Base-by-base conservation (phyloP, 495 filamentous ascomycete genomes). In the Articulospora tetracladia region DNA sequence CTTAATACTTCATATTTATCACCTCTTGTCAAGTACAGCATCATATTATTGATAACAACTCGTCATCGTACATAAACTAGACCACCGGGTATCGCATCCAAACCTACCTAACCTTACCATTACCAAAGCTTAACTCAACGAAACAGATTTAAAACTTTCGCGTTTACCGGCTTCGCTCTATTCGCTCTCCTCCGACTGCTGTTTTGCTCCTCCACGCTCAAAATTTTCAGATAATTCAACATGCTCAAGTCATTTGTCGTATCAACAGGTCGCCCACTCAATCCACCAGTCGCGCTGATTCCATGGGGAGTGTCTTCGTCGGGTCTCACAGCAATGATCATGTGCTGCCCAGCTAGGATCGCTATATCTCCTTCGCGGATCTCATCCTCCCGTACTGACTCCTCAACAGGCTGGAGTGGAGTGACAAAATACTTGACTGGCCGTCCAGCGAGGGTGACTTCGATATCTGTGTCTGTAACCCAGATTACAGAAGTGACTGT, bases 361-460 rank as follows among this genome's bases (percentile, higher is more conserved):
- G 62, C 66, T 34, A 66, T 26, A 55, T 68, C 68, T 12, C 59
- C 63, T 3, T 13, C 25, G 26, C 53, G 51, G n/a, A 70, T 57
- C 32, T 68, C 53, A 28, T 64, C 66, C 15, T 66, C 59, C 27
- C 39, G 24, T 26, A 46, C 24, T 7, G 22, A n/a, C 19, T 49
- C 52, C 22, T 36, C 56, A 2, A 73, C 65, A 19, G 57, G 39
- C 22, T 67, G 53, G 2, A 72, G 51, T 15, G 70, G 68, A 24
- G 60, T 62, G 8, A 67, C 65, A 52, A 67, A 64, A 26, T 69
- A 58, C 51, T 57, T 62, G 19, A 56, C 53, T 1, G 53, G 24
- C 32, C 68, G 53, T 3, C 58, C 57, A 1, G 65, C 30, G 13
- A 73, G 50, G 1, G 49, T 50, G 26, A 74, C 47, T 34, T 72